These are phyloP conservation scores for Moricandia arvensis DNA, from an alignment of 345 rosid species.

Conservation along the genomic window DNA sequence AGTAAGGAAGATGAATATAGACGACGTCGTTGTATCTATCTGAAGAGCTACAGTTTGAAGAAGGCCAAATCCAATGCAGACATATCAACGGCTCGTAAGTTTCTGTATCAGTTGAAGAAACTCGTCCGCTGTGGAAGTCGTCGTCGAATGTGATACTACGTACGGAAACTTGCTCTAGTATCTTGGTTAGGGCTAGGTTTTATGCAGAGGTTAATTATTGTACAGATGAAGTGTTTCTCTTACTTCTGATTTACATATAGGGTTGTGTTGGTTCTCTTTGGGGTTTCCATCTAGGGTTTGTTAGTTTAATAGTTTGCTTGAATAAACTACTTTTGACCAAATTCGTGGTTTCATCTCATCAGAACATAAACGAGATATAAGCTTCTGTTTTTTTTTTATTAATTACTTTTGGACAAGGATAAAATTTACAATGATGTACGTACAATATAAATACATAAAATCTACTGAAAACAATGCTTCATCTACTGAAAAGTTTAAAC, in stretches of 20 bases:
- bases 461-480: neutral
- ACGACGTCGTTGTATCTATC: conserved; percentile 7
- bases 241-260: neutral
- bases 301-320: neutral
- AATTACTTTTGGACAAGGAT: neutral
- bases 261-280: neutral
- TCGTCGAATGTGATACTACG: no score
- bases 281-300: neutral
- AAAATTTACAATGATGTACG: neutral
- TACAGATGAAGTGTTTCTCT: no score
- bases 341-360: neutral
- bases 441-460: neutral
- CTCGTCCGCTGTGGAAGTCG: neutral
- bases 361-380: neutral
- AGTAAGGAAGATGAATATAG: conserved; percentile 4
- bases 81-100: neutral
- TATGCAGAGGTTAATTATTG: no score
- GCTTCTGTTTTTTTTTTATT: neutral
- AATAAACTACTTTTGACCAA: neutral
- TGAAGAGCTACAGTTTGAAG: conserved; percentile 20
- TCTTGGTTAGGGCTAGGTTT: neutral
- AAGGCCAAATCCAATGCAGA: neutral
- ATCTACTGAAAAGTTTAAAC: no score
- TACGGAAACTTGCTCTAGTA: no score
- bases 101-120: conserved; percentile 21